A percentile compares a stretch with the other conserved stretches of the same genome.
These are phyloP conservation scores for Viola odorata DNA, from an alignment of 345 rosid species.

Conservation along the genomic window DNA sequence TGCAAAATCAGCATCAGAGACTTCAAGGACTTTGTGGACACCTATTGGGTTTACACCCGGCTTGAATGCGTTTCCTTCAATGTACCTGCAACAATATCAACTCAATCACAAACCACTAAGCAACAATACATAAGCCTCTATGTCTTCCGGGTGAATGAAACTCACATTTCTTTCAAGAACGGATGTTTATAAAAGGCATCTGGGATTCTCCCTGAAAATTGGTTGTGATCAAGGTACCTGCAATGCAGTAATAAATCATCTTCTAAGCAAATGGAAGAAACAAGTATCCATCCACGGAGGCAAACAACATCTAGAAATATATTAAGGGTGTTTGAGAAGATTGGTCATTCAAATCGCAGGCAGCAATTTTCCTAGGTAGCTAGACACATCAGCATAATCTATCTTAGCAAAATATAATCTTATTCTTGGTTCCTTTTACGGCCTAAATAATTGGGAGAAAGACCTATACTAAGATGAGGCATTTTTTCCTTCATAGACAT, in stretches of 20 bases:
- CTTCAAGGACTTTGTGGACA: conserved; percentile 58
- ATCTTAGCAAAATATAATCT: background rate
- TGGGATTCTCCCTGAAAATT: conserved; percentile 63
- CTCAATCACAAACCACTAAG: conserved; percentile 1
- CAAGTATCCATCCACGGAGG: background rate
- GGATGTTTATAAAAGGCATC: conserved; percentile 61
- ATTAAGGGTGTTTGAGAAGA: background rate
- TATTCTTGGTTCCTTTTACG: too few species aligned
- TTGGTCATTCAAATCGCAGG: too few species aligned
- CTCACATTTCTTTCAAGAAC: conserved; percentile 69
- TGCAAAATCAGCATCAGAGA: conserved; percentile 58
- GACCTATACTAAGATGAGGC: background rate
- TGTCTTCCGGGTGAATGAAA: conserved; percentile 9
- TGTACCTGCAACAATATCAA: conserved; percentile 41
- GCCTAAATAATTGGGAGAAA: too few species aligned
- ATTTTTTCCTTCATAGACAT: conserved; percentile 5
- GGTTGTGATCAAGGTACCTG: conserved; percentile 84
- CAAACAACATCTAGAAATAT: background rate
- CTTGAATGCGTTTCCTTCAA: conserved; percentile 72
- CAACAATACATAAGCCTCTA: background rate
- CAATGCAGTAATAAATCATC: conserved; percentile 3
- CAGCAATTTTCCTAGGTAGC: too few species aligned
- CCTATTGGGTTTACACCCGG: conserved; percentile 61
- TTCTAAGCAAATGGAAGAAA: background rate
- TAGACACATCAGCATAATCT: background rate